A percentile compares a stretch with the other conserved stretches of the same genome.
These are phyloP conservation scores for Komagataella mondaviorum DNA, from an alignment of 805 yeast genomes.

Conservation along the genomic window DNA sequence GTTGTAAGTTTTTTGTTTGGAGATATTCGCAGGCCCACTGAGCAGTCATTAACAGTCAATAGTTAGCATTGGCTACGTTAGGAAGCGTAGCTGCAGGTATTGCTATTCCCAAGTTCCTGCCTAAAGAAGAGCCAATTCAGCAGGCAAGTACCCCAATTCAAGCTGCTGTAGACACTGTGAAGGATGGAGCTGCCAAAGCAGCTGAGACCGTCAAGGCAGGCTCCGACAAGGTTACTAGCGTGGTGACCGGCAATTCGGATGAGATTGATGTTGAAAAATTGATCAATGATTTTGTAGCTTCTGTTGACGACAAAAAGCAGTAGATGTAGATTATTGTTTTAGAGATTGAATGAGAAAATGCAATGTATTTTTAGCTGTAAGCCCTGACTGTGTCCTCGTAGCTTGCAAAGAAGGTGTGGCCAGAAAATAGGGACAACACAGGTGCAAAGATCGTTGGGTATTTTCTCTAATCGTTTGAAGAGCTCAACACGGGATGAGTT, in stretches of 20 bases:
- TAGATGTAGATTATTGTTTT: neutral
- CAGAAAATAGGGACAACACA: neutral
- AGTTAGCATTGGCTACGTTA: slow-evolving; percentile 74
- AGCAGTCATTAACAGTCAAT: neutral
- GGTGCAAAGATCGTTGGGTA: neutral
- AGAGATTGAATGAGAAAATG: neutral
- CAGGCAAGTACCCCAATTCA: neutral
- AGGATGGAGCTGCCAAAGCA: slow-evolving; percentile 1
- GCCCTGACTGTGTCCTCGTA: neutral
- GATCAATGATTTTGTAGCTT: neutral
- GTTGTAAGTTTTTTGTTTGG: slow-evolving; percentile 27
- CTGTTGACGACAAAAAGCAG: neutral
- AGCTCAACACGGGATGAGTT: neutral
- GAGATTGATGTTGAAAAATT: slow-evolving; percentile 2
- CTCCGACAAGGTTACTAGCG: neutral
- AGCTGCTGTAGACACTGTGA: neutral
- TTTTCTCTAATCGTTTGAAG: too few relatives aligned
- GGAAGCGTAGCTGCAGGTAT: slow-evolving; percentile 46
- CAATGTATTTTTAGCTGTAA: neutral
- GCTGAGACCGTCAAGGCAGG: neutral
- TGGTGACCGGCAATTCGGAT: neutral
- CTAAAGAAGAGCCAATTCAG: neutral
- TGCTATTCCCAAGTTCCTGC: slow-evolving; percentile 28
- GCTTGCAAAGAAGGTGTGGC: neutral
- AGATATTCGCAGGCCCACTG: neutral